phyloP scores from a whole-genome alignment of 164 flowering plant genomes.

The Annona squamosa region DNA sequence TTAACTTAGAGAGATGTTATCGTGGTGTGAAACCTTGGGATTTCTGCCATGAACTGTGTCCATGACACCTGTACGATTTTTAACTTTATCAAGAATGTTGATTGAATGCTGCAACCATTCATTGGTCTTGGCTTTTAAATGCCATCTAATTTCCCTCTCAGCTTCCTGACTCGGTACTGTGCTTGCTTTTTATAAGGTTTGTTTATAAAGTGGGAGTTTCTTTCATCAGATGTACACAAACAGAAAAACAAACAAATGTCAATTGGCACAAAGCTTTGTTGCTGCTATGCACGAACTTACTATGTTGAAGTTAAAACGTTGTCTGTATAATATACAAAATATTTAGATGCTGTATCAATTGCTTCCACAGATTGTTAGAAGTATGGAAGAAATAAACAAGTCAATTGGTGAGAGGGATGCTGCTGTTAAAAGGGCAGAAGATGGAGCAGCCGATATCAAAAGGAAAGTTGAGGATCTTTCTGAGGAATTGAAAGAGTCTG shows the following conservation, averaged over 20 bases:
- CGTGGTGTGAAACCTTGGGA: neutral
- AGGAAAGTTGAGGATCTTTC: slow-evolving; percentile 54
- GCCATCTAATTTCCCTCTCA: neutral
- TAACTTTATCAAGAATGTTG: neutral
- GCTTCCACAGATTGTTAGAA: slow-evolving; percentile 46
- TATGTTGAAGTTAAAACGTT: neutral
- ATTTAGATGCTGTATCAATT: neutral
- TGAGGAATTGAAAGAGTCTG: slow-evolving; percentile 59
- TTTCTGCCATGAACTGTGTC: neutral
- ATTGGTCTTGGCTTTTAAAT: neutral
- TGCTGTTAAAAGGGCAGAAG: slow-evolving; percentile 72
- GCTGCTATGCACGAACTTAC: neutral
- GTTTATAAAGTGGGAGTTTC: neutral
- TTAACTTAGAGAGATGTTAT: neutral
- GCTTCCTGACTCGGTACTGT: neutral
- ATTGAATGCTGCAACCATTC: neutral
- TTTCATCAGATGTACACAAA: neutral
- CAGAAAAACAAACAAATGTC: neutral
- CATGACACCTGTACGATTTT: neutral
- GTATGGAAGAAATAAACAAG: slow-evolving; percentile 59
- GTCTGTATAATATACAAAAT: neutral
- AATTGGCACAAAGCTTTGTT: neutral
- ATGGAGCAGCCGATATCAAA: slow-evolving; percentile 84
- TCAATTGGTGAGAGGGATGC: slow-evolving; percentile 59
- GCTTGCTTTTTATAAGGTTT: neutral